Percentiles rank a stretch among this genome's conserved stretches.
Conservation (phyloP, 805 yeast species). For the Starmerella asiatica region DNA sequence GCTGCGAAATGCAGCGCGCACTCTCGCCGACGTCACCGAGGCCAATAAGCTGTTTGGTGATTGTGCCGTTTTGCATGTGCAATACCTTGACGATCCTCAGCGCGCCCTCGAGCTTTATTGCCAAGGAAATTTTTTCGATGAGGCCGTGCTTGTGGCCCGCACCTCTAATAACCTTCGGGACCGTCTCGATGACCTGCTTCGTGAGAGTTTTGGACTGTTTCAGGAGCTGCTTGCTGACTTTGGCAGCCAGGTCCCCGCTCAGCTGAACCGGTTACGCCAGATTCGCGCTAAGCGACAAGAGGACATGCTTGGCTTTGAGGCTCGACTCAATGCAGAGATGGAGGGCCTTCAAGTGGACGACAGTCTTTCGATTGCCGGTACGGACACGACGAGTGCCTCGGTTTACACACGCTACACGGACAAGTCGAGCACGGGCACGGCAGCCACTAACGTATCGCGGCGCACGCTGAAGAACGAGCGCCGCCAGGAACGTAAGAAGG, state of each 20-base stretch:
- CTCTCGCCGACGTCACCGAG: conserved; percentile 44
- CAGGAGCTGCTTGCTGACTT: conserved; percentile 93
- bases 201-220: conserved; percentile 76
- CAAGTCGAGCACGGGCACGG: conserved; percentile 77
- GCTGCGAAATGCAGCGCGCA: conserved; percentile 38
- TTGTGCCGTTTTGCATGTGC: conserved; percentile 63
- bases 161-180: conserved; percentile 29
- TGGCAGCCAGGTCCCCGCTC: conserved; percentile 70
- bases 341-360: conserved; percentile 53
- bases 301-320: conserved; percentile 80
- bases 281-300: conserved; percentile 67
- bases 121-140: conserved; percentile 58
- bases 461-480: conserved; percentile 83
- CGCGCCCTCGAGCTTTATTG: conserved; percentile 58
- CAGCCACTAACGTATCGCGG: conserved; percentile 90
- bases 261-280: conserved; percentile 69
- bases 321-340: conserved; percentile 28
- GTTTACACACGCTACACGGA: conserved; percentile 94
- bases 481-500: conserved; percentile 89
- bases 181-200: conserved; percentile 46
- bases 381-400: conserved; percentile 86
- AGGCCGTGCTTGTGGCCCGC: conserved; percentile 55
- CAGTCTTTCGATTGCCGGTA: conserved; percentile 86
- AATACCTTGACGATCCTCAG: conserved; percentile 46
- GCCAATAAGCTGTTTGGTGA: conserved; percentile 54